phyloP scores from a whole-genome alignment of 164 flowering plant species.

The Cinnamomum chago region DNA sequence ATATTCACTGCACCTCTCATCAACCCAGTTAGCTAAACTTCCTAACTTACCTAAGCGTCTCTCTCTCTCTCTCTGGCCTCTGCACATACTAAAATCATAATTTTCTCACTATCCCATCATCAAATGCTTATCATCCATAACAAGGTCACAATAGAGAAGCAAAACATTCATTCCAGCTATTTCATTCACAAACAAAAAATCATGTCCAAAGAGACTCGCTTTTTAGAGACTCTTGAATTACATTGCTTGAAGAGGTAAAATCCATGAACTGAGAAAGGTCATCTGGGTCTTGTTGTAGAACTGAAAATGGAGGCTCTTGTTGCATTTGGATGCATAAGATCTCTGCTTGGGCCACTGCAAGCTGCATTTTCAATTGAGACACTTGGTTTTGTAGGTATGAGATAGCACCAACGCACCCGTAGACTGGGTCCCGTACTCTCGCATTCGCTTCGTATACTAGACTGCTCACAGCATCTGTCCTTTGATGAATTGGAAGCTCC shows the following conservation, averaged over 20 bases:
- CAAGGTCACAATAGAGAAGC: not conserved
- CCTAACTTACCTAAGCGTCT: not conserved
- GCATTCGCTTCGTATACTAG: conserved; percentile 71
- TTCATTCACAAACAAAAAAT: conserved; percentile 12
- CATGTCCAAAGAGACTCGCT: conserved; percentile 78
- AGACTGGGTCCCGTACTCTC: conserved; percentile 61
- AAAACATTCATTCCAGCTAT: not conserved
- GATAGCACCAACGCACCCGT: conserved; percentile 81
- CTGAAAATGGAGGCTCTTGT: conserved; percentile 35
- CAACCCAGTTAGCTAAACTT: not conserved
- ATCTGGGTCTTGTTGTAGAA: conserved; percentile 18
- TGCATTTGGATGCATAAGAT: conserved; percentile 81
- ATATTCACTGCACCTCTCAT: conserved; percentile 31
- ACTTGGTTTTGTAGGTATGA: conserved; percentile 69
- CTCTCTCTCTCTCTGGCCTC: not conserved
- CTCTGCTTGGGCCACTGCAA: conserved; percentile 76
- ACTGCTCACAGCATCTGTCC: conserved; percentile 68
- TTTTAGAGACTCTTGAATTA: conserved; percentile 64
- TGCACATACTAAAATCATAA: not conserved
- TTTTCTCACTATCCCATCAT: too few relatives aligned
- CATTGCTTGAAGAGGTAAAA: conserved; percentile 55
- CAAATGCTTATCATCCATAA: too few relatives aligned
- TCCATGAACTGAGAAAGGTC: conserved; percentile 42
- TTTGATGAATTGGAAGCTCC: conserved; percentile 60
- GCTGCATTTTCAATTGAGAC: conserved; percentile 70